Evolutionary conservation across 139 green algal species (phyloP), one percentile per base, ranked within the genome.

Genomic region (Coelastrella sp.): DNA sequence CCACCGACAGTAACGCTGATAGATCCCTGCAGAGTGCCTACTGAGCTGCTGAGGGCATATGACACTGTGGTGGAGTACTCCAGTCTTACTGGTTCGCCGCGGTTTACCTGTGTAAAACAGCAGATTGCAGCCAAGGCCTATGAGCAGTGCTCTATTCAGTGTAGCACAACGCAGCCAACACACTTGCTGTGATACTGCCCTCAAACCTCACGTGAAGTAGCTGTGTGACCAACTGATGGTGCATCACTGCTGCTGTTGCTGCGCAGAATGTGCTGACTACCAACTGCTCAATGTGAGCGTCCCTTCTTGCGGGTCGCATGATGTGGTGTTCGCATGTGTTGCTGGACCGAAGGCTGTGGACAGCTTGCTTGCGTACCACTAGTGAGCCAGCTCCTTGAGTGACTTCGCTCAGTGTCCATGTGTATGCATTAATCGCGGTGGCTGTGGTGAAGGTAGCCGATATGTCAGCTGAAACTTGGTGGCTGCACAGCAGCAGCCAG

Each of bases 401-500:
- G 17, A 64, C 17, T 9, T 64, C 53, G 11, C 19, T 21, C 21
- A 64, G 30, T 34, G 34, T 53, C 35, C 66, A 34, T 53, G 35
- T 53, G 37, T 27, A 35, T 53, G 37, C n/a, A 21, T 72, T 72
- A 27, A 72, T 11, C 8, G 27, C 30, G 40, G 63, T 72, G 27
- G 30, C 48, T 30, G 13, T 40, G 43, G 25, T 79, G 71, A 32
- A 62, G 8, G 71, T 32, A 37, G 71, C 71, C 62, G 71, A 11
- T 63, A 62, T 57, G n/a, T 79, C 32, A 21, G 40, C 71, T 62
- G 71, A 41, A 40, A n/a, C 41, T 34, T 41, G 71, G n/a, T 21
- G 41, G 40, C 32, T 50, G 25, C 71, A 48, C n/a, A 62, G 41
- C 71, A 79, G 19, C n/a, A 79, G 41, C 4, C 27, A 48, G 25